phyloP scores from a whole-genome alignment of 2,329 filamentous ascomycete species.

The Fusarium praegraminearum region DNA sequence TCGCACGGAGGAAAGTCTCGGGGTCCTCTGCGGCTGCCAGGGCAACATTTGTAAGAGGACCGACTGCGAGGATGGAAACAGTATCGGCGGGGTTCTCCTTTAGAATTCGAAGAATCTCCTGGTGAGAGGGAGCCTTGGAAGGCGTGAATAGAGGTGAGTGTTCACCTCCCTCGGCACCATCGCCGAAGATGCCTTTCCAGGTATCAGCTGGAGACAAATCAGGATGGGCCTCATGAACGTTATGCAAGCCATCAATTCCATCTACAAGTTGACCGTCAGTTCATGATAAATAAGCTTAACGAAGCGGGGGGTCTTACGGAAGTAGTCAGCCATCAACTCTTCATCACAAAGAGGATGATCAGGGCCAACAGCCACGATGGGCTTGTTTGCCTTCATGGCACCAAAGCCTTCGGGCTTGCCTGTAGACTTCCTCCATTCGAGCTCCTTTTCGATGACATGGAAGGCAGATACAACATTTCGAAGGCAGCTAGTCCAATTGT shows the following conservation, averaged over 20 bases:
- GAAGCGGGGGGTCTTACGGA: constrained; percentile 71
- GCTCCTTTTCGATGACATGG: constrained; percentile 89
- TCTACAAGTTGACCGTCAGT: constrained; percentile 62
- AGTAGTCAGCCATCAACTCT: constrained; percentile 83
- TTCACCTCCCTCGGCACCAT: constrained; percentile 54
- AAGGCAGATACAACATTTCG: constrained; percentile 92
- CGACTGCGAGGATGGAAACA: constrained; percentile 89
- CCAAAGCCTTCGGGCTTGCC: constrained; percentile 78
- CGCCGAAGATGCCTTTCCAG: constrained; percentile 75
- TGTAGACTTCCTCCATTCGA: constrained; percentile 80
- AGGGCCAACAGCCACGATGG: constrained; percentile 87
- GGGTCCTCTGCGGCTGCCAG: constrained; percentile 89
- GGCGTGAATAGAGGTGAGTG: constrained; percentile 77
- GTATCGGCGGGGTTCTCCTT: constrained; percentile 84
- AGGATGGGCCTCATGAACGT: constrained; percentile 79
- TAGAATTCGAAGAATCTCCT: constrained; percentile 90
- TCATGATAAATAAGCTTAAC: neutral
- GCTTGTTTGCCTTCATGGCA: constrained; percentile 77
- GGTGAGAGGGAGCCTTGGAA: constrained; percentile 78
- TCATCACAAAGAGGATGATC: constrained; percentile 88
- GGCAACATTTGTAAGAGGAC: constrained; percentile 93
- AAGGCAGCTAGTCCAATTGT: constrained; percentile 71
- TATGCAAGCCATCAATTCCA: constrained; percentile 80
- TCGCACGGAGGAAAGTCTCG: constrained; percentile 87
- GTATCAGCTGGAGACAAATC: constrained; percentile 80